Percentiles rank a stretch among this genome's conserved stretches.
Evolutionary conservation across 2,329 filamentous ascomycete genomes (phyloP).

Genomic region (Ceratocystis alfenasii): DNA sequence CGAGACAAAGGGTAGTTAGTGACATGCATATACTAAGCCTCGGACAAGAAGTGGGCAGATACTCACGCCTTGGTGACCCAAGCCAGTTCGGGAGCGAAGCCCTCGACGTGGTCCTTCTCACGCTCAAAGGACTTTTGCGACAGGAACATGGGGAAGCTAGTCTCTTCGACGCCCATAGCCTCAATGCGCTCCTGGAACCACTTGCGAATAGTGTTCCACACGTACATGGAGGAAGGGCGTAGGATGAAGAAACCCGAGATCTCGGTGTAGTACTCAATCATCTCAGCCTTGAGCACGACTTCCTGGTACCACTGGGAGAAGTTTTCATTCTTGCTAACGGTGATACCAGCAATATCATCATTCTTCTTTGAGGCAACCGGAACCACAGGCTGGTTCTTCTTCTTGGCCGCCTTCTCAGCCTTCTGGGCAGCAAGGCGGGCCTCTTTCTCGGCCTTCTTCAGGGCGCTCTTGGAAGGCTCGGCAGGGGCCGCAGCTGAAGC

Average conservation of each 20-base stretch:
- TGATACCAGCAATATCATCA: constrained; percentile 74
- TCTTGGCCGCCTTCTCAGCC: constrained; percentile 48
- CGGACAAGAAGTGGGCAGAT: neutral
- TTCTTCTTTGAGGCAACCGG: constrained; percentile 49
- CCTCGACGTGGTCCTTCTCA: constrained; percentile 95
- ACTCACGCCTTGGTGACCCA: constrained; percentile 75
- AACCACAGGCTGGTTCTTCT: constrained; percentile 40
- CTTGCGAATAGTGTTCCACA: constrained; percentile 53
- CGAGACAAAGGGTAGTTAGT: neutral
- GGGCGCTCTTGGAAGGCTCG: constrained; percentile 47
- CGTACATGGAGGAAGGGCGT: constrained; percentile 56
- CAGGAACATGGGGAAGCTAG: constrained; percentile 93
- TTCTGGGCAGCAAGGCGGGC: constrained; percentile 50
- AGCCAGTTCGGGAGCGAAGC: constrained; percentile 87
- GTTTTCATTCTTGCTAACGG: constrained; percentile 70
- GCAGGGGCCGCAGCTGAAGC: constrained; percentile 28
- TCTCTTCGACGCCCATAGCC: constrained; percentile 83
- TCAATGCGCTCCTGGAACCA: constrained; percentile 69
- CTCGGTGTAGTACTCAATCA: constrained; percentile 92
- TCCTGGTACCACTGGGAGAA: constrained; percentile 96
- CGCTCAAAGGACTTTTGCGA: constrained; percentile 74
- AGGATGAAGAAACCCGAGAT: constrained; percentile 96
- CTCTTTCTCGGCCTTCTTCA: constrained; percentile 55
- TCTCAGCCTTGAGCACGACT: constrained; percentile 88
- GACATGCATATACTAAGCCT: neutral